Base-by-base conservation (phyloP, 129 eudicot species). In the Chrysanthemum seticuspe region DNA sequence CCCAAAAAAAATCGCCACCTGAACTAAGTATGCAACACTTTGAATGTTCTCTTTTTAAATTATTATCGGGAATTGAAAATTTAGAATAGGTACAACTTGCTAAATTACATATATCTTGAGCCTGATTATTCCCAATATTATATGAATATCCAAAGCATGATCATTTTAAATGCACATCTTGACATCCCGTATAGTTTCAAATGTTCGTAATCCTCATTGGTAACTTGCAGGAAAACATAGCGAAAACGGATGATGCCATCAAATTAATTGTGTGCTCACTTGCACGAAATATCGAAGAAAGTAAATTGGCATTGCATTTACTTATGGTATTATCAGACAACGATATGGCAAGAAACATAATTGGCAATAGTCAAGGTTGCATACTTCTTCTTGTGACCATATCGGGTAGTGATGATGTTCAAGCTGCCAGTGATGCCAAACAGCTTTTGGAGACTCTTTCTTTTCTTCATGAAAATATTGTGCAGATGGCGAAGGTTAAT, bases 371-470 rank as follows among this genome's bases (percentile, higher is more conserved):
- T 36, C 89, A 85, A 72, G 85, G 83, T 12, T 81, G 89, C 76
- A 78, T 85, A 78, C 89, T 85, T 71, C 83, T 85, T 64, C 86
- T 85, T 53, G 86, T 85, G 23, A 82, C 86, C 58, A 52, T 82
- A 65, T 72, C 71, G 6, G 74, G 78, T 49, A 69, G 84, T 34
- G 86, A 85, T 57, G 86, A 85, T 69, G 53, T 73, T 72, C 80
- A 75, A 85, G 86, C 82, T 68, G 86, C 86, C 23, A 18, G 21
- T 68, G 76, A 85, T 73, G 89, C 89, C 45, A 64, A 65, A 23
- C 80, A 79, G 31, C 81, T 85, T 54, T 71, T 85, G 70, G 80
- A 85, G 29, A 76, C 68, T 75, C 86, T 85, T 47, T 72, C 86
- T 65, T 82, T 51, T 74, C 61, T 76, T 67, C 77, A 76, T 67